A percentile compares a stretch with the other conserved stretches of the same genome.
Conservation (phyloP, 257 asterid species). For the Solanum rostratum region DNA sequence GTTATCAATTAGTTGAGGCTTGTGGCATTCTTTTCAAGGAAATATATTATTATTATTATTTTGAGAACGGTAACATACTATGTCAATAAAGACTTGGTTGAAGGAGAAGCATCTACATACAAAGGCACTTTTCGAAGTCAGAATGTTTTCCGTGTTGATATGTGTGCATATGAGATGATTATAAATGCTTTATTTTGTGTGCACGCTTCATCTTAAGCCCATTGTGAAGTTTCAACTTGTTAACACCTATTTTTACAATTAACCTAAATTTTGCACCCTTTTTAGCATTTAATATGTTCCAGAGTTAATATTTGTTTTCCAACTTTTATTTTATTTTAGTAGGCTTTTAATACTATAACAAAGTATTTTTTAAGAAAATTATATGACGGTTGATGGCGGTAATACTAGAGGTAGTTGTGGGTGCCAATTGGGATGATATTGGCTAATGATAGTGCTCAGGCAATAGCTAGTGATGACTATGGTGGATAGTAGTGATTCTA, state of each 20-base stretch:
- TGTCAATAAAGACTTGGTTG: neutral
- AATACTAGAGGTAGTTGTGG: neutral
- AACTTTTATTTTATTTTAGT: neutral
- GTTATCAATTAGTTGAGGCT: neutral
- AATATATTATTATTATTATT: neutral
- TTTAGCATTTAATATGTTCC: neutral
- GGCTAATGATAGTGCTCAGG: neutral
- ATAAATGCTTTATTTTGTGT: neutral
- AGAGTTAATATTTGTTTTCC: neutral
- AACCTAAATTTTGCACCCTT: neutral
- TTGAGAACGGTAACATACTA: neutral
- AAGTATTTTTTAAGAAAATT: neutral
- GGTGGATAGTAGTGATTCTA: neutral
- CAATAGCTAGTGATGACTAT: neutral
- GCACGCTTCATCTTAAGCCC: neutral
- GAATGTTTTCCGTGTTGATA: neutral
- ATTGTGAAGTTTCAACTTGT: neutral
- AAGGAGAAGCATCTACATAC: neutral
- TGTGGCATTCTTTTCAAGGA: neutral
- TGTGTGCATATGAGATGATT: neutral
- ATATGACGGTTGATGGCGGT: neutral
- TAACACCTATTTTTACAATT: neutral
- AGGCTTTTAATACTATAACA: neutral
- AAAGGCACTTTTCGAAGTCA: neutral
- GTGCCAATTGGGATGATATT: neutral